Evolutionary conservation across 805 yeast genomes (phyloP).

Genomic region (Barnettozyma vustinii): DNA sequence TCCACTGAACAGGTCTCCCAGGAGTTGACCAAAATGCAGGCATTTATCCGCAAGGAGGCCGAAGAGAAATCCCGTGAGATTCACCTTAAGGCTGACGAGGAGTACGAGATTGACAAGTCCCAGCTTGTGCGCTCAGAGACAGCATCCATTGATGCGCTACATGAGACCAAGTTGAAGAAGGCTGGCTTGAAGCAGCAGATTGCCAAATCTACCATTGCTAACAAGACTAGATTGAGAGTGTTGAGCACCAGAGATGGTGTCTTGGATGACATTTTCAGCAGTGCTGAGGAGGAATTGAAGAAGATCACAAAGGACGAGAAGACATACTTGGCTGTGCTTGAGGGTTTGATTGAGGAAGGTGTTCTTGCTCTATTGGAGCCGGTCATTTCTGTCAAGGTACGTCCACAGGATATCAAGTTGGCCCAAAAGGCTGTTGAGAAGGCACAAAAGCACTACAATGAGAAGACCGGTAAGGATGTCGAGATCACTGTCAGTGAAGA

Average conservation of each 20-base stretch:
- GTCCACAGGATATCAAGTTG: constrained; percentile 55
- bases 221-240: constrained; percentile 90
- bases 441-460: constrained; percentile 60
- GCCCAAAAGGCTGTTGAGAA: constrained; percentile 54
- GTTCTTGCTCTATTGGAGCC: constrained; percentile 70
- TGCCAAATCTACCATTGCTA: constrained; percentile 89
- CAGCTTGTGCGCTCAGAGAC: constrained; percentile 90
- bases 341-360: constrained; percentile 76
- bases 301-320: constrained; percentile 47
- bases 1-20: constrained; percentile 4
- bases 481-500: constrained; percentile 51
- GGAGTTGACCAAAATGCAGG: constrained; percentile 96
- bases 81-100: constrained; percentile 94
- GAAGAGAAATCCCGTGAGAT: constrained; percentile 98
- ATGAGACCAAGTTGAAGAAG: constrained; percentile 82
- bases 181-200: constrained; percentile 92
- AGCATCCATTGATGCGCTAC: constrained; percentile 76
- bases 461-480: constrained; percentile 52
- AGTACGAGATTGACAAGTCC: constrained; percentile 96
- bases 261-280: constrained; percentile 66
- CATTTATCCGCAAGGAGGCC: constrained; percentile 98
- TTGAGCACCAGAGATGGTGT: constrained; percentile 82
- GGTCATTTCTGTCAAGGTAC: constrained; percentile 56
- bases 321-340: constrained; percentile 64
- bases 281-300: constrained; percentile 59